phyloP scores from a whole-genome alignment of 2,329 filamentous ascomycete genomes.

The Tolypocladium tropicale region DNA sequence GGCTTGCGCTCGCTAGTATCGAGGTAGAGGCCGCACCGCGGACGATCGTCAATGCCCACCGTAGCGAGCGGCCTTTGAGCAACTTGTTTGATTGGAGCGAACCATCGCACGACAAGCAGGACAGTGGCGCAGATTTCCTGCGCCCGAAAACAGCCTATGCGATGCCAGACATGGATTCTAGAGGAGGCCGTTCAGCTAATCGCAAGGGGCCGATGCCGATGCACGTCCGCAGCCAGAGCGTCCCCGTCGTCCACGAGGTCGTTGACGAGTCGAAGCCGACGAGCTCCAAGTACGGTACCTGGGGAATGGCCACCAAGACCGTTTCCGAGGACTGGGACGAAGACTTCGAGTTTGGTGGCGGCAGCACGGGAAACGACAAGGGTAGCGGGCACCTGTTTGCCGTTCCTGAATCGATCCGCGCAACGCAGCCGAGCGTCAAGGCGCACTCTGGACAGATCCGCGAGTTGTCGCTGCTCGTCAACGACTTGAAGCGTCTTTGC shows the following conservation, averaged over 20 bases:
- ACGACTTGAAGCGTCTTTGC: constrained; percentile 70
- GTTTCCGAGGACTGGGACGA: constrained; percentile 85
- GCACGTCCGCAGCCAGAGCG: constrained; percentile 72
- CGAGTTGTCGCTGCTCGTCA: constrained; percentile 71
- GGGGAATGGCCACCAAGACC: constrained; percentile 69
- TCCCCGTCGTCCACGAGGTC: constrained; percentile 59
- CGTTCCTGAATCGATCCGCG: constrained; percentile 67
- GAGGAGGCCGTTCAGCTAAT: constrained; percentile 57
- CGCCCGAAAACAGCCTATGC: constrained; percentile 67
- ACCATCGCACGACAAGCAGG: constrained; percentile 50
- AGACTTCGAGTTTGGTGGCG: constrained; percentile 66
- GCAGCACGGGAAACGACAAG: constrained; percentile 26
- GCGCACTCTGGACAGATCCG: constrained; percentile 77
- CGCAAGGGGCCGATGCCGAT: constrained; percentile 59
- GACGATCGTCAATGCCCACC: constrained; percentile 7
- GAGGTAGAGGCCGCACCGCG: constrained; percentile 32
- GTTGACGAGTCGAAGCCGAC: constrained; percentile 43
- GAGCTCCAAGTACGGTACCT: constrained; percentile 68
- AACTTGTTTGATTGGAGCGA: constrained; percentile 76
- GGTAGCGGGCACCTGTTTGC: constrained; percentile 22
- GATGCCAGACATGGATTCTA: constrained; percentile 60
- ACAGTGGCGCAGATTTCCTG: constrained; percentile 45
- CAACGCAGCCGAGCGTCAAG: constrained; percentile 71
- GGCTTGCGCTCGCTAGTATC: constrained; percentile 42
- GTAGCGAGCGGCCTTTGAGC: constrained; percentile 45